phyloP scores from a whole-genome alignment of 495 filamentous ascomycete genomes.

The Talaromyces borbonicus region DNA sequence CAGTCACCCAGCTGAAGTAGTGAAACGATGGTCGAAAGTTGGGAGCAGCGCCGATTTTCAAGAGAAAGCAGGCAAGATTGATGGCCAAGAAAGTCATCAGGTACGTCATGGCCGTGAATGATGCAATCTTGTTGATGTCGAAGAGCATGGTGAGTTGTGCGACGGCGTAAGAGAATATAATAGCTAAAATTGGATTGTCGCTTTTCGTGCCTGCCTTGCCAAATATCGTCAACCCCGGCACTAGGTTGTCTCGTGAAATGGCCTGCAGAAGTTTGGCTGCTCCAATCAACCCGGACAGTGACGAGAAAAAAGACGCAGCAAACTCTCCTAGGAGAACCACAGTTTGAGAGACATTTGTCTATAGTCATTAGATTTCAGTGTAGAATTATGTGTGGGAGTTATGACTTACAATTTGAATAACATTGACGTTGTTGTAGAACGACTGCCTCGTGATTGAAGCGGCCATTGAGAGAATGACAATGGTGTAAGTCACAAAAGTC shows the following conservation, averaged over 20 bases:
- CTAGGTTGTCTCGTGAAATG: slow-evolving; percentile 66
- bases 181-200: slow-evolving; percentile 71
- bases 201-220: slow-evolving; percentile 62
- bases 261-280: slow-evolving; percentile 84
- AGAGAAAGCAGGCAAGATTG: slow-evolving; percentile 76
- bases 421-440: slow-evolving; percentile 63
- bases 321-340: slow-evolving; percentile 75
- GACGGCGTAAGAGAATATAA: slow-evolving; percentile 65
- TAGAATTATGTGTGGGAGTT: background rate
- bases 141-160: slow-evolving; percentile 75
- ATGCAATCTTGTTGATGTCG: slow-evolving; percentile 81
- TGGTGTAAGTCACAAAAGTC: slow-evolving; percentile 65
- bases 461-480: slow-evolving; percentile 75
- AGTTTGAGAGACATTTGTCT: slow-evolving; percentile 61
- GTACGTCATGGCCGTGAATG: slow-evolving; percentile 82
- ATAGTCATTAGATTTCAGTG: background rate
- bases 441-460: slow-evolving; percentile 65
- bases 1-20: slow-evolving; percentile 82
- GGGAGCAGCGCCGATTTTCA: slow-evolving; percentile 88
- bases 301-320: slow-evolving; percentile 74
- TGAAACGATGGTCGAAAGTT: slow-evolving; percentile 85
- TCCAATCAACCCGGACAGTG: slow-evolving; percentile 78
- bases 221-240: slow-evolving; percentile 68
- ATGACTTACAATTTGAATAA: slow-evolving; percentile 58
- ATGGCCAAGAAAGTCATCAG: slow-evolving; percentile 56